Base-by-base conservation (phyloP, 1,284 basidiomycete species). In the Ganoderma sinense region DNA sequence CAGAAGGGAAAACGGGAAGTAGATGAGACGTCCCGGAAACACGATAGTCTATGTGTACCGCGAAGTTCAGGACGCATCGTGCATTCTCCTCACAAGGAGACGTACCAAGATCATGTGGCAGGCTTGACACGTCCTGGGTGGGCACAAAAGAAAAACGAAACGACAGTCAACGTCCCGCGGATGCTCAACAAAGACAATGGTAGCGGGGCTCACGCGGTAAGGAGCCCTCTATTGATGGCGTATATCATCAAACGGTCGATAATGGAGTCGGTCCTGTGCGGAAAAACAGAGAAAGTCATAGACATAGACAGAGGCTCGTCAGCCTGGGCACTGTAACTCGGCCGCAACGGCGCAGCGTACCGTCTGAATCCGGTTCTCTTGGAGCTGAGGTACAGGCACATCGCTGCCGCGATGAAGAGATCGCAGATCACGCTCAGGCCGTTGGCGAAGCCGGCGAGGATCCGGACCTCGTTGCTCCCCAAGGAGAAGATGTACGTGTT, bases 351-450 rank as follows among this genome's bases (percentile, higher is more conserved):
- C n/a, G n/a, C n/a, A n/a, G n/a, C n/a, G n/a, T n/a, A n/a, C n/a
- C n/a, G n/a, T n/a, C n/a, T 18, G 23, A 64, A 64, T 8, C 51
- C 63, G n/a, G 48, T 39, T n/a, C 41, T 23, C 5, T 26, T 33
- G 2, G 36, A n/a, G 29, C 39, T 11, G 1, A 64, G 39, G 48
- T 64, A 55, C n/a, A n/a, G n/a, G n/a, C n/a, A n/a, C 2, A 64
- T 36, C 33, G 48, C 63, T 6, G 6, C n/a, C 1, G 51, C 51
- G 13, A 64, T 55, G 51, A 64, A 2, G 4, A 55, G 16, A 14
- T 64, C 63, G 51, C 63, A 55, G 0, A 64, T 14, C 33, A 33
- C 31, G 23, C 33, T 64, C 26, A 39, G 11, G 36, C 63, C 63
- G 39, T 29, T 41, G 2, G 23, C 36, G 6, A 51, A 26, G 2